Evolutionary conservation across 2,329 filamentous ascomycete genomes (phyloP).

Genomic region (Cytospora piceae): DNA sequence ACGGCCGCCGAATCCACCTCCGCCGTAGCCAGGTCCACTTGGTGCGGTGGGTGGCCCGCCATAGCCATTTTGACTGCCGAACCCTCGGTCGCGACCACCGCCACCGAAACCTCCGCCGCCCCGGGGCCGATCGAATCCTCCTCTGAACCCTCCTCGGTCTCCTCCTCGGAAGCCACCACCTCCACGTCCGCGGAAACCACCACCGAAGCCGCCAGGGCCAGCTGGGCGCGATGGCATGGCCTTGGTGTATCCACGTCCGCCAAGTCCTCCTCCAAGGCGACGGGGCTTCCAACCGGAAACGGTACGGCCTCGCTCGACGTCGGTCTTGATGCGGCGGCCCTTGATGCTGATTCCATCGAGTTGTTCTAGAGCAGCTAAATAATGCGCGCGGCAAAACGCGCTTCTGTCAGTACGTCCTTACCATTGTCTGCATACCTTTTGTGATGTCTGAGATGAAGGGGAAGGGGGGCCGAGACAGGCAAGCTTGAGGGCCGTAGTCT

Average conservation of each 20-base stretch:
- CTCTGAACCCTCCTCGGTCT: conserved; percentile 46
- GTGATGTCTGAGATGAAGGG: conserved; percentile 32
- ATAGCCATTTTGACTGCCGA: conserved; percentile 50
- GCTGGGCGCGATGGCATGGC: conserved; percentile 71
- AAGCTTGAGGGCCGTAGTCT: conserved; percentile 62
- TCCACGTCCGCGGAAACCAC: conserved; percentile 54
- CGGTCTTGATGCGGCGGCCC: conserved; percentile 88
- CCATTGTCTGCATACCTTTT: conserved; percentile 47
- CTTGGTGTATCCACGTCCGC: conserved; percentile 91
- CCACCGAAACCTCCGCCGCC: conserved; percentile 50
- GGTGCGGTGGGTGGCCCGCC: conserved; percentile 54
- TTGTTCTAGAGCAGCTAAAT: conserved; percentile 83
- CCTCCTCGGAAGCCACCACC: conserved; percentile 49
- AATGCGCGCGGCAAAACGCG: conserved; percentile 60
- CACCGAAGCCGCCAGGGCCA: conserved; percentile 62
- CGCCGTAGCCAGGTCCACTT: conserved; percentile 59
- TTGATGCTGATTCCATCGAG: conserved; percentile 91
- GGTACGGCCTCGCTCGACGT: conserved; percentile 94
- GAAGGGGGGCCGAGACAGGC: conserved; percentile 49
- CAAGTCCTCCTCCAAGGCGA: conserved; percentile 87
- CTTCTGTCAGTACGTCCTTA: conserved; percentile 71
- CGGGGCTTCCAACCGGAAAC: conserved; percentile 92
- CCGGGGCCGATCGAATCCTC: conserved; percentile 61
- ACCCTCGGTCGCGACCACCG: conserved; percentile 51
- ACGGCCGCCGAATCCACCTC: conserved; percentile 50